phyloP scores from a whole-genome alignment of 306 rosid genomes.

The Ziziphus jujuba region DNA sequence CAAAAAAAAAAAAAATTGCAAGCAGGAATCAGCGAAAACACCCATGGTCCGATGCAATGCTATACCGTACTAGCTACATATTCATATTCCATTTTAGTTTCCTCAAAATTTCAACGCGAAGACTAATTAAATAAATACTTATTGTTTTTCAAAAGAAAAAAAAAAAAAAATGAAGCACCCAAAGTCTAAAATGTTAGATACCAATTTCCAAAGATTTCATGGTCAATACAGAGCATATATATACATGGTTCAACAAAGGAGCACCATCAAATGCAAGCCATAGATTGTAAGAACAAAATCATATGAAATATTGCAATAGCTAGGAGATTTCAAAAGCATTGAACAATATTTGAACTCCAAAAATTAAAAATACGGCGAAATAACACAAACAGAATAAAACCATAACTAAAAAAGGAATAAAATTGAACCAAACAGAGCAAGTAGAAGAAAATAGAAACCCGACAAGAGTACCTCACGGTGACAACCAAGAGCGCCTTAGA shows the following conservation, averaged over 20 bases:
- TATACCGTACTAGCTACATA: too few species aligned
- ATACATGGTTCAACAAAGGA: background rate
- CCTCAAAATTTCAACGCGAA: background rate
- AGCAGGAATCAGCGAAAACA: background rate
- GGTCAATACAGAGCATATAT: background rate
- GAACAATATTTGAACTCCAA: too few species aligned
- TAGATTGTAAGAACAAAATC: background rate
- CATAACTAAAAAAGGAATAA: background rate
- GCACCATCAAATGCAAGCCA: background rate
- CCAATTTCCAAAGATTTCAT: background rate
- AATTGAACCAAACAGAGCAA: background rate
- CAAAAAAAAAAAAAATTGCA: too few species aligned
- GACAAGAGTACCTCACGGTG: constrained; percentile 59
- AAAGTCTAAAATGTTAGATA: background rate
- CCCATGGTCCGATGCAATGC: background rate
- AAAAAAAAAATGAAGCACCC: too few species aligned
- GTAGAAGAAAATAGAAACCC: background rate
- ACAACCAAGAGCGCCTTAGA: constrained; percentile 57
- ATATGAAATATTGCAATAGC: too few species aligned
- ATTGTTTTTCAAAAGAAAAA: too few species aligned
- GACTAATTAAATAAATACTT: background rate
- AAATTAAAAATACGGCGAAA: background rate
- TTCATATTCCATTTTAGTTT: background rate
- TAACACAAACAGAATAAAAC: background rate
- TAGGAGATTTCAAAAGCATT: too few species aligned